phyloP scores from a whole-genome alignment of 164 flowering plant species.

The Kalanchoe fedtschenkoi region DNA sequence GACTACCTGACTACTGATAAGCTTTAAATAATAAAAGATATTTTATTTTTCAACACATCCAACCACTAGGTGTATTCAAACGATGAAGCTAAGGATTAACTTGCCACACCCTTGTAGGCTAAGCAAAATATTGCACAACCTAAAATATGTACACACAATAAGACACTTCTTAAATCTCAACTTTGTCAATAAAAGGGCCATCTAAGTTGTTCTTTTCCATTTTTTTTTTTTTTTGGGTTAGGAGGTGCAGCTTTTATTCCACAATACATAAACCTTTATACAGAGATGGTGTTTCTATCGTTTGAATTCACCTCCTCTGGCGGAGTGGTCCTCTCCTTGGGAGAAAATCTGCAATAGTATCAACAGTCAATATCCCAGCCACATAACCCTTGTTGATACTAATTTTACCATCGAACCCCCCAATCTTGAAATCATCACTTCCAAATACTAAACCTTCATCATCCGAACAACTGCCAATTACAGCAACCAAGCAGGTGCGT shows the following conservation, averaged over 20 bases:
- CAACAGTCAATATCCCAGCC: conserved; percentile 83
- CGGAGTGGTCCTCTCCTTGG: conserved; percentile 86
- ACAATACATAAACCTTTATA: not conserved
- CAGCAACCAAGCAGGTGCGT: conserved; percentile 83
- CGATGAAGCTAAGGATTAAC: too few species aligned
- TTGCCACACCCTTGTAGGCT: too few species aligned
- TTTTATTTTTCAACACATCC: too few species aligned
- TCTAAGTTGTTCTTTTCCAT: too few species aligned
- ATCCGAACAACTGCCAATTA: conserved; percentile 36
- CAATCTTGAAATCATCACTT: conserved; percentile 48
- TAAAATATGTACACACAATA: too few species aligned
- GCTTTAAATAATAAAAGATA: too few species aligned
- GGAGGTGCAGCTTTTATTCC: not conserved
- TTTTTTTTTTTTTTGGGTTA: too few species aligned
- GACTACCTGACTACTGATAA: too few species aligned
- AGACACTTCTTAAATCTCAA: too few species aligned
- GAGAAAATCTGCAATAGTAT: conserved; percentile 88
- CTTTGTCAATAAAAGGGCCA: too few species aligned
- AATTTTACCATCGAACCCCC: conserved; percentile 59
- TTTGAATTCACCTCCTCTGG: conserved; percentile 60
- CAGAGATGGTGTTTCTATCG: not conserved
- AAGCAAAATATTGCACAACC: too few species aligned
- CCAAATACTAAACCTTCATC: conserved; percentile 41
- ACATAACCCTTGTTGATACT: conserved; percentile 65
- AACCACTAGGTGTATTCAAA: too few species aligned